These are phyloP conservation scores for Xylariaceae sp. DNA, from an alignment of 2,329 filamentous ascomycete species.

Conservation along the genomic window DNA sequence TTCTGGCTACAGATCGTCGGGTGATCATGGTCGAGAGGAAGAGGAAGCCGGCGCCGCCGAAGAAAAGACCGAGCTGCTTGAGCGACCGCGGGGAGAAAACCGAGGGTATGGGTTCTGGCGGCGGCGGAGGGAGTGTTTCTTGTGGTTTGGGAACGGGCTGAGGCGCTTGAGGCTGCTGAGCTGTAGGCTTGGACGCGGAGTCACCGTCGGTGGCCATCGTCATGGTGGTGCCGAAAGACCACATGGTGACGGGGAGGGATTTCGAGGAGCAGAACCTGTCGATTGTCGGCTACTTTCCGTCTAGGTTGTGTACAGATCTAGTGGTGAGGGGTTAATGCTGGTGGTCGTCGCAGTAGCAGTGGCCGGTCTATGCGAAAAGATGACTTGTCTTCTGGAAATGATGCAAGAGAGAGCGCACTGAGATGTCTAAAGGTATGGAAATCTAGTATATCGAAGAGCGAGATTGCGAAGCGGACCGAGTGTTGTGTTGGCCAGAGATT, in stretches of 20 bases:
- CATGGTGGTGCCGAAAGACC: conserved; percentile 34
- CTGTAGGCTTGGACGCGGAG: conserved; percentile 6
- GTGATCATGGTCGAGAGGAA: conserved; percentile 67
- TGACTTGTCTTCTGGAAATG: too few species aligned
- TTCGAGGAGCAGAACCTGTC: background rate
- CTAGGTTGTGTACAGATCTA: too few species aligned
- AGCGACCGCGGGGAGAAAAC: conserved; percentile 46
- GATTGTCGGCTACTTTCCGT: background rate
- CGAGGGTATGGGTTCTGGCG: conserved; percentile 16
- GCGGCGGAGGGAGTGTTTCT: conserved; percentile 9
- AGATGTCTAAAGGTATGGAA: too few species aligned
- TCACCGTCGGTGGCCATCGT: conserved; percentile 31
- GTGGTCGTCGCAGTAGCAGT: too few species aligned
- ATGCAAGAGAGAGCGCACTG: too few species aligned
- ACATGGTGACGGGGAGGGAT: conserved; percentile 19
- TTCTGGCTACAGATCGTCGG: conserved; percentile 63
- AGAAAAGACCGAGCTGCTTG: conserved; percentile 65
- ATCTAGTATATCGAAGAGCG: too few species aligned
- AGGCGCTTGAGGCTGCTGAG: conserved; percentile 1
- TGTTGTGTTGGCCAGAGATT: too few species aligned
- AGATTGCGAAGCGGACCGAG: too few species aligned
- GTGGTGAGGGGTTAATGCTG: too few species aligned
- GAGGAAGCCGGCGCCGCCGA: conserved; percentile 73
- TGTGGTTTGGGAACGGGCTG: conserved; percentile 13
- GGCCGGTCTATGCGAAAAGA: too few species aligned